Base-by-base conservation (phyloP, 2,329 filamentous ascomycete genomes). In the Aspergillus nomiae region DNA sequence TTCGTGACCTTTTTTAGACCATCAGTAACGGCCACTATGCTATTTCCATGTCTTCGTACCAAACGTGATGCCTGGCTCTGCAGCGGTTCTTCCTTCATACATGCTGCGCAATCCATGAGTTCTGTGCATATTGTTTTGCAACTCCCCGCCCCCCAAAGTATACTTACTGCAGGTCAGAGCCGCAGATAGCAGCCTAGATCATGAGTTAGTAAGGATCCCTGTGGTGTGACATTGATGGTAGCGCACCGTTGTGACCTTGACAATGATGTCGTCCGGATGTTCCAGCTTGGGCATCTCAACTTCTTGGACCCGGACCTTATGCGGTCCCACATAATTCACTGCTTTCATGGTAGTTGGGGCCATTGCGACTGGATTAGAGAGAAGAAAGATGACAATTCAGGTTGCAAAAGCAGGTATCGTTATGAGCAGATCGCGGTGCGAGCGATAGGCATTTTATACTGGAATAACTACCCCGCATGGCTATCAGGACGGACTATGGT, bases 71-170 rank as follows among this genome's bases (percentile, higher is more conserved):
- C 87, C 87, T 0, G 83, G 75, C 70, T 89, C 80, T 4, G 87
- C 87, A 7, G 87, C 86, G 0, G 87, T 90, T 58, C 87, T 77
- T 1, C 87, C 88, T 73, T 90, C 86, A 63, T 90, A 90, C 86
- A 88, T 88, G 73, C 70, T 72, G 56, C 8, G 6, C 11, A 1
- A 5, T 9, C 26, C 26, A 58, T 87, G 75, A 63, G 80, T 67
- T 63, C 79, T 73, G 6, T 45, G 58, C 14, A 66, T 64, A 41
- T 59, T 65, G 0, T 65, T 59, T n/a, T 11, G 12, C 19, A 26
- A n/a, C 32, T 30, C 8, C 57, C 43, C 9, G 68, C 77, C 71
- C 74, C 32, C 30, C 16, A n/a, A 28, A 32, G 28, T 48, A 19
- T 6, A 65, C 69, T 66, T 62, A 72, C 75, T 83, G 81, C 54